Percentiles rank a stretch among this genome's conserved stretches.
These are phyloP conservation scores for Rosa hybrid DNA, from an alignment of 331 rosid genomes.

Conservation along the genomic window DNA sequence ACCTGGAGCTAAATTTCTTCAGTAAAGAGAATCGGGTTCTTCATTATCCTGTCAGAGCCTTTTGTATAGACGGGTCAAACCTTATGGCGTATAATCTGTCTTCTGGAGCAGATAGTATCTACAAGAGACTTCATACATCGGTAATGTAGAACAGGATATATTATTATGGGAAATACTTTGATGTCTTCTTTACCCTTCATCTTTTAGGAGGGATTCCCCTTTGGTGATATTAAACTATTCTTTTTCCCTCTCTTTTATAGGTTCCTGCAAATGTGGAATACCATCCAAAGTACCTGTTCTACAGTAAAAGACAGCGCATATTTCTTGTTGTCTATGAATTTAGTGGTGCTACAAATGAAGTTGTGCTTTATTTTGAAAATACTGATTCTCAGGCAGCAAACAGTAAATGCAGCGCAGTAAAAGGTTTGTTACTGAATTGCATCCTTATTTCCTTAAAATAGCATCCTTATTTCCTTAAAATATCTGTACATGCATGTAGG, in stretches of 20 bases:
- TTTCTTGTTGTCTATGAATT: constrained; percentile 89
- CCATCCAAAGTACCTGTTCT: constrained; percentile 66
- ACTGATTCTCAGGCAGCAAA: constrained; percentile 51
- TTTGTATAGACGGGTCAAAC: constrained; percentile 76
- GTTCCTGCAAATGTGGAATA: constrained; percentile 87
- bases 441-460: constrained; percentile 2
- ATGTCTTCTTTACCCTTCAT: constrained; percentile 15
- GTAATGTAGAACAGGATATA: constrained; percentile 49
- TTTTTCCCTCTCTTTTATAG: constrained; percentile 41
- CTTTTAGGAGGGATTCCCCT: constrained; percentile 16
- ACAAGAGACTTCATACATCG: constrained; percentile 83
- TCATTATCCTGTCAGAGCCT: constrained; percentile 93
- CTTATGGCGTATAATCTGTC: constrained; percentile 80
- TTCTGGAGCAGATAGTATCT: constrained; percentile 73
- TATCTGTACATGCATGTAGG: constrained; percentile 4
- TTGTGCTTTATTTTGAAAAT: constrained; percentile 84
- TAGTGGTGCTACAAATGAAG: constrained; percentile 73
- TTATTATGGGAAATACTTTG: constrained; percentile 20
- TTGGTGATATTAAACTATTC: constrained; percentile 19
- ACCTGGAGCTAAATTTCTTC: constrained; percentile 97
- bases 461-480: not conserved
- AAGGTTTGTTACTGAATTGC: constrained; percentile 55
- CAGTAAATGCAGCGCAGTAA: constrained; percentile 74
- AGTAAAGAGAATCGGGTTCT: constrained; percentile 92
- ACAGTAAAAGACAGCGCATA: constrained; percentile 75